Evolutionary conservation across 345 rosid species (phyloP).

Genomic region (Moringa oleifera): DNA sequence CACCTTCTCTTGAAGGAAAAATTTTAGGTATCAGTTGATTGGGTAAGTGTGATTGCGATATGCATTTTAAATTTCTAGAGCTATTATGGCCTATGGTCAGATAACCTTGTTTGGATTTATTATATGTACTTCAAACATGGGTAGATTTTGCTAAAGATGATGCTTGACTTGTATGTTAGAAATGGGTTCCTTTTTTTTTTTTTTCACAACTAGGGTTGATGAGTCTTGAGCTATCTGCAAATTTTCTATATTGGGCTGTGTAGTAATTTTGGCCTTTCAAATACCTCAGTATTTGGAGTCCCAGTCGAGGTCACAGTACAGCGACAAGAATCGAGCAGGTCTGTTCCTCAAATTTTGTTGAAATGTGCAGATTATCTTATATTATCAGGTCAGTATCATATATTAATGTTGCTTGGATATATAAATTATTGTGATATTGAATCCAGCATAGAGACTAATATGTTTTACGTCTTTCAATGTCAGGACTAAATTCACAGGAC

Average conservation of each 20-base stretch:
- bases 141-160: no score
- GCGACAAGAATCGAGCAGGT: constrained; percentile 58
- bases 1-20: no score
- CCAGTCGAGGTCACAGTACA: constrained; percentile 74
- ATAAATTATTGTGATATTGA: not conserved
- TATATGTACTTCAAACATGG: no score
- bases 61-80: no score
- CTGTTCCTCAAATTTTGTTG: constrained; percentile 60
- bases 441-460: not conserved
- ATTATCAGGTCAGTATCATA: constrained; percentile 53
- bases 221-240: not conserved
- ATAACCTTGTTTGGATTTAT: no score
- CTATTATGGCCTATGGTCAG: no score
- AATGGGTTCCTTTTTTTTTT: not conserved
- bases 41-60: no score
- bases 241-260: not conserved
- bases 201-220: not conserved
- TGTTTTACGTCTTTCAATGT: constrained; percentile 3
- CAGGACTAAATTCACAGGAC: constrained; percentile 64
- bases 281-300: constrained; percentile 75
- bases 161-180: not conserved
- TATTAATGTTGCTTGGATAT: not conserved
- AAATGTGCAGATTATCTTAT: constrained; percentile 84
- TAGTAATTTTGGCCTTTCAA: not conserved
- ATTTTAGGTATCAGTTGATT: no score